Conservation (phyloP, 208 protist genomes). For the Leptomonas pyrrhocoris region DNA sequence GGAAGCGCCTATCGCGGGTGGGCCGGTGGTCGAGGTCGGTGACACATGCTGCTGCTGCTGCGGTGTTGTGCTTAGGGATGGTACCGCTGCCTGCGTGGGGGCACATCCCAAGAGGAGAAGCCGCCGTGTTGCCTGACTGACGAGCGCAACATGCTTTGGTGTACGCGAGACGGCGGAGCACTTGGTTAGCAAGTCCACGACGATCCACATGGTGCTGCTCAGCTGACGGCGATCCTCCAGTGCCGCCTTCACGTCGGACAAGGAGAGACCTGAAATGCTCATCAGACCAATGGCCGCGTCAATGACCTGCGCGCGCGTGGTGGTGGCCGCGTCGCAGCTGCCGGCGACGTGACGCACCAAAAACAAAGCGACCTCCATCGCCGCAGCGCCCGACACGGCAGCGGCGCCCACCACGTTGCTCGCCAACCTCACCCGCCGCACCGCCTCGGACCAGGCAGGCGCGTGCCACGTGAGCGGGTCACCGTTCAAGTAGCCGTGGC, state of each 20-base stretch:
- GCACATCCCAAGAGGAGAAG: conserved; percentile 25
- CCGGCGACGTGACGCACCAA: conserved; percentile 24
- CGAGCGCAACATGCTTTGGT: conserved; percentile 30
- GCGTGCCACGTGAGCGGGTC: conserved; percentile 47
- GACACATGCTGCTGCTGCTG: conserved; percentile 2
- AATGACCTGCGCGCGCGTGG: conserved; percentile 23
- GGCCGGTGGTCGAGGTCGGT: background rate
- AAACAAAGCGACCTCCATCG: conserved; percentile 43
- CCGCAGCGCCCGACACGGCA: conserved; percentile 33
- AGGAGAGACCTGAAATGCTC: conserved; percentile 17
- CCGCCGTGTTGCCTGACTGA: conserved; percentile 19
- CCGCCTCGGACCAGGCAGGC: conserved; percentile 56
- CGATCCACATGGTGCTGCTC: conserved; percentile 28
- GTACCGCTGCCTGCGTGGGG: background rate
- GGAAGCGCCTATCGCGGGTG: background rate
- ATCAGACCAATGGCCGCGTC: conserved; percentile 38
- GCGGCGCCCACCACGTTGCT: conserved; percentile 45
- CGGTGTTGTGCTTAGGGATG: too few species aligned
- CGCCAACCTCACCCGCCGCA: conserved; percentile 58
- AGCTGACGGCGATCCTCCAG: conserved; percentile 33
- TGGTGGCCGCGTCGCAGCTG: conserved; percentile 9
- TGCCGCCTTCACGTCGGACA: conserved; percentile 19
- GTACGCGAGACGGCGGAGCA: conserved; percentile 26
- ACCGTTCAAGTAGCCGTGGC: conserved; percentile 17
- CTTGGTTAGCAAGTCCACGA: conserved; percentile 33